Evolutionary conservation across 371 early-diverging fungal species (phyloP).

Genomic region (Rhizopus microsporus): DNA sequence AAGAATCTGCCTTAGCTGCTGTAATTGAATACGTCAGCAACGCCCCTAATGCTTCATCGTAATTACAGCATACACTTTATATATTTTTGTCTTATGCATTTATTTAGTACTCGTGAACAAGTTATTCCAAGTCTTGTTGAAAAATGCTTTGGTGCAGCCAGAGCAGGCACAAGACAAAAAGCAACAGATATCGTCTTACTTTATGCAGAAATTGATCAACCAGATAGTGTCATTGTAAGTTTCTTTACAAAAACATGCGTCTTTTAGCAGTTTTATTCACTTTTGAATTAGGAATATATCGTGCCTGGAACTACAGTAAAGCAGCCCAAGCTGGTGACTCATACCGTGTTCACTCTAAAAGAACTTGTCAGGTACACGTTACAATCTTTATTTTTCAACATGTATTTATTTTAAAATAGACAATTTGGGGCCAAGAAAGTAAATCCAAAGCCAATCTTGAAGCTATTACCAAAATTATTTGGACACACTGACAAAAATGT

Average conservation of each 20-base stretch:
- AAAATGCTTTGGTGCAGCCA: conserved; percentile 84
- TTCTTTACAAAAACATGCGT: neutral
- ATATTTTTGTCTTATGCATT: conserved; percentile 7
- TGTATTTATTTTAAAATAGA: conserved; percentile 24
- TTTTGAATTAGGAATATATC: conserved; percentile 66
- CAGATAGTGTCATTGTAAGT: conserved; percentile 81
- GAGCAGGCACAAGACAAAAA: conserved; percentile 79
- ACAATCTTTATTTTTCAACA: neutral
- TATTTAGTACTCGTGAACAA: conserved; percentile 62
- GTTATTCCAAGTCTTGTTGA: conserved; percentile 84
- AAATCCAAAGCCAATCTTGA: conserved; percentile 80
- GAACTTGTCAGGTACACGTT: conserved; percentile 68
- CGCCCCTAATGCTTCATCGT: conserved; percentile 79
- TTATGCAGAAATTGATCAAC: conserved; percentile 85
- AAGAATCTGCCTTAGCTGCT: conserved; percentile 83
- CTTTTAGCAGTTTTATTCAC: neutral
- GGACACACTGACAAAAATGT: conserved; percentile 93
- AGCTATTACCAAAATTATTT: conserved; percentile 86
- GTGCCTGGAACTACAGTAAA: conserved; percentile 81
- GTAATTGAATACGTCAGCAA: conserved; percentile 77
- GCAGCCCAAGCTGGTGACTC: conserved; percentile 89
- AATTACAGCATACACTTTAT: conserved; percentile 23
- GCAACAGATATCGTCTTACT: conserved; percentile 81
- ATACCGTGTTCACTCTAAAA: conserved; percentile 67
- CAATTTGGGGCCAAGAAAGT: conserved; percentile 81